Percentiles rank a stretch among this genome's conserved stretches.
These are phyloP conservation scores for Imleria badia DNA, from an alignment of 768 basidiomycete species.

Conservation along the genomic window DNA sequence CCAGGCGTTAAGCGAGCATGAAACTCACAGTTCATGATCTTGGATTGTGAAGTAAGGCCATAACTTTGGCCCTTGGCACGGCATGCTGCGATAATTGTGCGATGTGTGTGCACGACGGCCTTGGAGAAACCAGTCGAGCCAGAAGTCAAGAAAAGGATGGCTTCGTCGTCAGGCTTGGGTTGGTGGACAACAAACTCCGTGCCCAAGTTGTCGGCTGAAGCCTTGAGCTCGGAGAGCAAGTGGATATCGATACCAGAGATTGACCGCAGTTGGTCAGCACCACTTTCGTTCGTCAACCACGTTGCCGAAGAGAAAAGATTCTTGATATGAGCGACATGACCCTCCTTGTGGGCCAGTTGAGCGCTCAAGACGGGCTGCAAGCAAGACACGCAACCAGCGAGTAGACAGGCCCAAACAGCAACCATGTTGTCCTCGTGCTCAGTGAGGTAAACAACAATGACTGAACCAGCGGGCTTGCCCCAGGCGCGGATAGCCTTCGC, in stretches of 20 bases:
- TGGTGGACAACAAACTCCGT: constrained; percentile 19
- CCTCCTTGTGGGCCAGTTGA: constrained; percentile 32
- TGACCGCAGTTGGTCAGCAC: constrained; percentile 24
- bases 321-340: constrained; percentile 30
- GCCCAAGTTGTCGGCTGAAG: constrained; percentile 5
- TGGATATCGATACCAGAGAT: constrained; percentile 27
- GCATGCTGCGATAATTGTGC: constrained; percentile 36
- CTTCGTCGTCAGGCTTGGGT: constrained; percentile 30
- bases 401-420: constrained; percentile 31
- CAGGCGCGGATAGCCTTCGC: constrained; percentile 23
- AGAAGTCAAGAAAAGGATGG: constrained; percentile 39
- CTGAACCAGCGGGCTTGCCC: constrained; percentile 26
- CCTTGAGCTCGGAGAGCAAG: constrained; percentile 23
- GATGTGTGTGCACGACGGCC: constrained; percentile 40
- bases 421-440: constrained; percentile 36
- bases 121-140: constrained; percentile 49
- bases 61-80: constrained; percentile 36
- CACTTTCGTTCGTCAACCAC: constrained; percentile 32
- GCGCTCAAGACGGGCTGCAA: constrained; percentile 35
- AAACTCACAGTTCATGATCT: constrained; percentile 41
- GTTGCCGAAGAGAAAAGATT: constrained; percentile 29
- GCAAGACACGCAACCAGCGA: constrained; percentile 33
- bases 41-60: constrained; percentile 33
- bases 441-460: constrained; percentile 30
- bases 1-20: not conserved